Evolutionary conservation across 164 flowering plant genomes (phyloP), one percentile per base, ranked within the genome.

Genomic region (Piper betle): DNA sequence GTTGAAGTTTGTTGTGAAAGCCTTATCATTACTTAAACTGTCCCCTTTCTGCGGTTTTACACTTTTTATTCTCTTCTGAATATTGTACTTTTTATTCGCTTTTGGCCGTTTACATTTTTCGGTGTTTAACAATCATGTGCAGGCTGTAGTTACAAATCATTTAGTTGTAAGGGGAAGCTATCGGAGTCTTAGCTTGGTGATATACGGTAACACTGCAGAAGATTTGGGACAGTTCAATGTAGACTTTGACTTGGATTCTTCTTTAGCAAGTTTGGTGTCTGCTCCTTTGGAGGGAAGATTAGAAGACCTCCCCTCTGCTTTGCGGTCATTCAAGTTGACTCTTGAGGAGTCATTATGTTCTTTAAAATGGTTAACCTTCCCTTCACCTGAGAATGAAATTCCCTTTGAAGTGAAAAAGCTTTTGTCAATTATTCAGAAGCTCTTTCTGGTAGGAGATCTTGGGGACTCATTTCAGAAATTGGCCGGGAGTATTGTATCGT

Each of bases 81-180:
- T n/a, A 7, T 39, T 55, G 16, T 17, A 5, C 6, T 7, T 42
- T 46, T 9, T 46, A 15, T 46, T 2, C 12, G 3, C 12, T 46
- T 46, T 0, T 46, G 12, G 50, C 10, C 0, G 10, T 9, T 46
- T 2, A 46, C 50, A 6, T 46, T 15, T 46, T 25, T 46, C 6
- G 50, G 10, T 8, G 0, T 46, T 25, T 25, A 0, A 46, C 15
- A 6, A 46, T 46, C 40, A 59, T 46, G 3, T 78, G 80, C 85
- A 94, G 99, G 97, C 96, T 63, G 82, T 87, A 59, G 93, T 94
- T 50, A 94, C 97, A 19, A 94, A 77, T 73, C 97, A 91, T 81
- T 73, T 94, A 70, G 95, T 91, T 66, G 87, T 94, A 46, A 78
- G 99, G 66, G 99, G 99, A 65, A 86, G 97, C 78, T 94, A 91